Base-by-base conservation (phyloP, 495 filamentous ascomycete genomes). In the Neurospora sp. region DNA sequence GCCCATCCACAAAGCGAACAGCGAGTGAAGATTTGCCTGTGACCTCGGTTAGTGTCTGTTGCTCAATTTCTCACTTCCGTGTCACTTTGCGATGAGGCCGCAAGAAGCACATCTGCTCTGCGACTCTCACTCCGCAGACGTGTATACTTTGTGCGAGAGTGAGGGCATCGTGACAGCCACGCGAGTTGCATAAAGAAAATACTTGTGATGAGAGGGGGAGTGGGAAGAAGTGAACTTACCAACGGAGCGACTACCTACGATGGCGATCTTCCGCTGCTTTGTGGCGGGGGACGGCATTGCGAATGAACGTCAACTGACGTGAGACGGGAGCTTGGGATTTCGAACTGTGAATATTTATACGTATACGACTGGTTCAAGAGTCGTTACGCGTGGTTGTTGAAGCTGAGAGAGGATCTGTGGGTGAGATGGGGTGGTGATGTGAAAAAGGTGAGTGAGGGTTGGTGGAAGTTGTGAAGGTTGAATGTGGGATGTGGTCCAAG, bases 191-290 rank as follows among this genome's bases (percentile, higher is more conserved):
- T 71, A 59, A 37, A 53, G 39, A 65, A 65, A 72, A n/a, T 11
- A 20, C 3, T 2, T 46, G 9, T 18, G 48, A 69, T 73, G 72
- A 68, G 27, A 68, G 46, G 35, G 37, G 73, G 69, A 39, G 68
- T 39, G 73, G n/a, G 9, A 71, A 41, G 46, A 53, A 40, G 70
- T 79, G 27, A 27, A 75, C 92, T 70, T 89, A 97, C 96, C 96
- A 78, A 99, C 96, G 73, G 96, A 96, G 77, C 96, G 91, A 84
- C 93, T 97, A 82, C 96, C 96, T 48, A 98, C 96, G 79, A 99
- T 94, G 77, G 96, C 96, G 81, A 99, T 95, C 86, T 99, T 99
- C 73, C 96, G 86, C 86, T 98, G 95, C 81, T 98, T 98, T 46
- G 93, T 89, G 65, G 93, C 90, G 72, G 92, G 70, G 48, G 76